phyloP scores from a whole-genome alignment of 306 rosid species.

The Lupinus albus region DNA sequence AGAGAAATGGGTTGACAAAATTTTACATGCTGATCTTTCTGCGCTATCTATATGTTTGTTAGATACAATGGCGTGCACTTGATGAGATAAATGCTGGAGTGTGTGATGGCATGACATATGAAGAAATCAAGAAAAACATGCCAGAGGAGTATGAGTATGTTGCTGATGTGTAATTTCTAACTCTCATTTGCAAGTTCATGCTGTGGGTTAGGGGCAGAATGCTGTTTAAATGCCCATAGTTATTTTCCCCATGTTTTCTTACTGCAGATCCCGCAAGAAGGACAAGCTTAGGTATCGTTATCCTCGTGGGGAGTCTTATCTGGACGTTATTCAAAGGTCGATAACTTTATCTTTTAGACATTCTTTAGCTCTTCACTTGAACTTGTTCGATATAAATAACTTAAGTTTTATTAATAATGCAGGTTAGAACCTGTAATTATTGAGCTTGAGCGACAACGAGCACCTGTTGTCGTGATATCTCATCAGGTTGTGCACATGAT shows the following conservation, averaged over 20 bases:
- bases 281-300: slow-evolving; percentile 96
- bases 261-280: slow-evolving; percentile 80
- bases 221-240: slow-evolving; percentile 20
- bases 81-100: slow-evolving; percentile 94
- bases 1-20: slow-evolving; percentile 8
- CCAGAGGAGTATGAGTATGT: slow-evolving; percentile 94
- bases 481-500: slow-evolving; percentile 68
- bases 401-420: slow-evolving; percentile 36
- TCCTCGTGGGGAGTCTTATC: slow-evolving; percentile 98
- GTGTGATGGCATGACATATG: slow-evolving; percentile 95
- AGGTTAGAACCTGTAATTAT: slow-evolving; percentile 98
- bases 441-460: slow-evolving; percentile 97
- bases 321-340: slow-evolving; percentile 98
- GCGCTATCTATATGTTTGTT: slow-evolving; percentile 27
- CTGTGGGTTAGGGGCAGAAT: slow-evolving; percentile 12
- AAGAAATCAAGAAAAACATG: slow-evolving; percentile 96
- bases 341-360: slow-evolving; percentile 20
- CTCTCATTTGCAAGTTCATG: slow-evolving; percentile 34
- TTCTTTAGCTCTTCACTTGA: slow-evolving; percentile 15
- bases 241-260: slow-evolving; percentile 12
- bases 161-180: slow-evolving; percentile 37
- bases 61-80: slow-evolving; percentile 99
- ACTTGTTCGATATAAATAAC: slow-evolving; percentile 34
- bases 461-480: slow-evolving; percentile 96
- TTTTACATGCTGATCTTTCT: slow-evolving; percentile 9